Percentiles rank a stretch among this genome's conserved stretches.
Conservation (phyloP, 2,329 filamentous ascomycete species). For the Xylariaceae sp. region DNA sequence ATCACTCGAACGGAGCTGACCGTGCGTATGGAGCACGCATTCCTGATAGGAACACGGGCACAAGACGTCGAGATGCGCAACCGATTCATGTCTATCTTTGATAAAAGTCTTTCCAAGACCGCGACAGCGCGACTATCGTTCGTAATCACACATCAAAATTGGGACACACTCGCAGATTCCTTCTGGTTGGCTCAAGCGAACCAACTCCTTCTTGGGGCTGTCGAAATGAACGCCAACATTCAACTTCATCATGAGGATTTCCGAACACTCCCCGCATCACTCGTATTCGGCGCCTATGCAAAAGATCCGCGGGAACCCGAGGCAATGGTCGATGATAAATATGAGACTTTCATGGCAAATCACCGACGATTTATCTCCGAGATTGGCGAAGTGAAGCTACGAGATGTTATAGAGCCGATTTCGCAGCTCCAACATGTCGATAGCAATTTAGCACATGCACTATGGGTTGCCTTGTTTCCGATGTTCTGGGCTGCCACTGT, state of each 20-base stretch:
- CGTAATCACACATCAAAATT: constrained; percentile 87
- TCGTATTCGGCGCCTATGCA: constrained; percentile 66
- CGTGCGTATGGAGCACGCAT: constrained; percentile 95
- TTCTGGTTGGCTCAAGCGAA: constrained; percentile 97
- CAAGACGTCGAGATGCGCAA: constrained; percentile 96
- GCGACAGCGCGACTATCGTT: constrained; percentile 85
- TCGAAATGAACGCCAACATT: constrained; percentile 76
- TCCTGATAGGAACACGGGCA: constrained; percentile 88
- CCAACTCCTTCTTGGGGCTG: constrained; percentile 82
- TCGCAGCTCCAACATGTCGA: constrained; percentile 90
- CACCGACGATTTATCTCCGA: constrained; percentile 82
- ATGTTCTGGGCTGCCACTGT: constrained; percentile 87
- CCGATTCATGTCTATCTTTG: constrained; percentile 93
- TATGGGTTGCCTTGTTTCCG: constrained; percentile 89
- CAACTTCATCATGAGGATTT: constrained; percentile 83
- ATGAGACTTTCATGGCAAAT: constrained; percentile 70
- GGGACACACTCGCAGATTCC: constrained; percentile 89
- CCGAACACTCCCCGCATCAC: constrained; percentile 66
- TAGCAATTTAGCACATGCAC: constrained; percentile 70
- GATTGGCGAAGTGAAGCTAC: constrained; percentile 76
- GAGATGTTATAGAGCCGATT: constrained; percentile 84
- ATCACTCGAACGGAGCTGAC: constrained; percentile 93
- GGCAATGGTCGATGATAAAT: constrained; percentile 73
- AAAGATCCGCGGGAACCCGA: constrained; percentile 61
- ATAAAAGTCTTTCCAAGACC: constrained; percentile 87